Conservation (phyloP, 495 filamentous ascomycete species). For the Aspergillus kassunensis region DNA sequence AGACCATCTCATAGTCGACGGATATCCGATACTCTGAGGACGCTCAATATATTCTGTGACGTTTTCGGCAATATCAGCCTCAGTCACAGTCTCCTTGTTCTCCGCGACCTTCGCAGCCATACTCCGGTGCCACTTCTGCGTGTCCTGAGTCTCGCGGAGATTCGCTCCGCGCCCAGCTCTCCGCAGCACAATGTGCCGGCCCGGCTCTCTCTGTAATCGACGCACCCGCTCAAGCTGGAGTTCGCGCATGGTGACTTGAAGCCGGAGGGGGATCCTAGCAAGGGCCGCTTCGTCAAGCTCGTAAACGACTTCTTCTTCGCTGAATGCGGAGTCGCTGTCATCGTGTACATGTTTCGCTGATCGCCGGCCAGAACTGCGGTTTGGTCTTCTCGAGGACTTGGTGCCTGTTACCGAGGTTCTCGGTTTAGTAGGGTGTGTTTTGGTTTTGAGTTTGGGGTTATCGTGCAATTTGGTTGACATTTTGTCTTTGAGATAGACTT, state of each 20-base stretch:
- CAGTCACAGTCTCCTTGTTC: neutral
- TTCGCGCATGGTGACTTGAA: constrained; percentile 25
- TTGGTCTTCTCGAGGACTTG: neutral
- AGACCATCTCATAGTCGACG: too few relatives aligned
- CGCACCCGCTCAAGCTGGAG: constrained; percentile 22
- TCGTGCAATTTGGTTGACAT: too few relatives aligned
- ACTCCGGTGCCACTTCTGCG: too few relatives aligned
- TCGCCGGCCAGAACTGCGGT: neutral
- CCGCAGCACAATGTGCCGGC: neutral
- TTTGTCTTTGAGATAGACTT: too few relatives aligned
- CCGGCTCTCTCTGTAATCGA: constrained; percentile 8
- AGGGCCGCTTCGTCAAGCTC: constrained; percentile 23
- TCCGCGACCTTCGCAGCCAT: too few relatives aligned
- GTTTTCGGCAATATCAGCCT: neutral
- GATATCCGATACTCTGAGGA: neutral
- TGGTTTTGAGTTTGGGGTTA: too few relatives aligned
- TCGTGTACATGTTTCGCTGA: neutral
- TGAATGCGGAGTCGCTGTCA: constrained; percentile 8
- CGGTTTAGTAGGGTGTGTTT: neutral
- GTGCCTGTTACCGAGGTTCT: neutral
- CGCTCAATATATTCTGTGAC: constrained; percentile 2
- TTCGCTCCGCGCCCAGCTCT: too few relatives aligned
- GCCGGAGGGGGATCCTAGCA: constrained; percentile 17
- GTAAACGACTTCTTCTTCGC: constrained; percentile 26
- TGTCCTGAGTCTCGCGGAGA: too few relatives aligned